Percentiles rank a stretch among this genome's conserved stretches.
phyloP scores from a whole-genome alignment of 2,329 filamentous ascomycete species.

The Bipolaris oryzae region DNA sequence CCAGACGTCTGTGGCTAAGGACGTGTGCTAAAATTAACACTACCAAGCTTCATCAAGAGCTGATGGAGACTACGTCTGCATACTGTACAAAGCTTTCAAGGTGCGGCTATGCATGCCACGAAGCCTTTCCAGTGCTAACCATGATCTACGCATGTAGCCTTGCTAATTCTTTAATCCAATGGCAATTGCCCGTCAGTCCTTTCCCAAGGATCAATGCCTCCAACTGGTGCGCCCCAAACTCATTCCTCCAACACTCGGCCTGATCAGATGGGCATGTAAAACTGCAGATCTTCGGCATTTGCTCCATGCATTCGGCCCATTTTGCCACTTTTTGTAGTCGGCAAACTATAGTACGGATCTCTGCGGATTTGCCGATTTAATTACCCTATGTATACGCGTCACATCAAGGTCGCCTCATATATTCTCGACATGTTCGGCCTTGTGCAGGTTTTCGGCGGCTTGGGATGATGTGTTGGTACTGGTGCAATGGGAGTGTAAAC shows the following conservation, averaged over 20 bases:
- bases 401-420: not conserved
- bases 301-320: not conserved
- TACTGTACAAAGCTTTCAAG: not conserved
- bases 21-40: constrained; percentile 3
- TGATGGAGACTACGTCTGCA: not conserved
- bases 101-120: not conserved
- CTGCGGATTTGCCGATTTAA: not conserved
- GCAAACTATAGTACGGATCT: not conserved
- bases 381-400: not conserved
- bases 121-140: not conserved
- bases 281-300: not conserved
- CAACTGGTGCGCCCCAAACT: not conserved
- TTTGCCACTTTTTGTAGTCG: not conserved
- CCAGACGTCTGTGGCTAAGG: not conserved
- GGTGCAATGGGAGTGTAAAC: not conserved
- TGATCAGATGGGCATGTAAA: not conserved
- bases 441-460: not conserved
- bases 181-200: not conserved
- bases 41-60: constrained; percentile 10
- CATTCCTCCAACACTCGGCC: not conserved
- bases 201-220: no score
- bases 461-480: not conserved
- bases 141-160: not conserved
- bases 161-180: not conserved
- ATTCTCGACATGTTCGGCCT: not conserved